Conservation (phyloP, 1,139 yeast species). For the Candida freyschussii region DNA sequence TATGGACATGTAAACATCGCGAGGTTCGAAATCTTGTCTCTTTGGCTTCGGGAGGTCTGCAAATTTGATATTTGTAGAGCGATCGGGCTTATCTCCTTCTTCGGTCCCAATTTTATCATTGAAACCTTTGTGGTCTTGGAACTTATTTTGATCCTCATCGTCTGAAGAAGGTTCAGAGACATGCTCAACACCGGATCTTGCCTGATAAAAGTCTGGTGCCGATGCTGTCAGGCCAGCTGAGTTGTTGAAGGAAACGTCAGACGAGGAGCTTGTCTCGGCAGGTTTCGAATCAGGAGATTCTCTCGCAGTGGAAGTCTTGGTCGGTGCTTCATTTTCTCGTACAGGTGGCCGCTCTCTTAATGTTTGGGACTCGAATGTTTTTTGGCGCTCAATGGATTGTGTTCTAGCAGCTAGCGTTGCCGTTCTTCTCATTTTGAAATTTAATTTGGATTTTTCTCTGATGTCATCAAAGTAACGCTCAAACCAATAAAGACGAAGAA, state of each 20-base stretch:
- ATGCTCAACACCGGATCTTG: conserved; percentile 5
- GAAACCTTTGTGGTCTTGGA: too few relatives aligned
- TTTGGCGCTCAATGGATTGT: conserved; percentile 21
- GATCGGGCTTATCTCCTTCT: background rate
- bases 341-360: background rate
- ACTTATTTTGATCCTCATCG: conserved; percentile 10
- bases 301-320: conserved; percentile 3
- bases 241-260: conserved; percentile 4
- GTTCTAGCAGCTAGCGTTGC: conserved; percentile 64
- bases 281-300: conserved; percentile 14
- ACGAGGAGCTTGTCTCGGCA: conserved; percentile 9
- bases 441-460: conserved; percentile 63
- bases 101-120: background rate
- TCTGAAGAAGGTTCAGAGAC: conserved; percentile 16
- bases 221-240: conserved; percentile 7
- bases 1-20: conserved; percentile 79
- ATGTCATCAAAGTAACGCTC: conserved; percentile 84
- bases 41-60: conserved; percentile 44
- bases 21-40: conserved; percentile 60
- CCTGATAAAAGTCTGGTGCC: conserved; percentile 3
- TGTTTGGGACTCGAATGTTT: conserved; percentile 14
- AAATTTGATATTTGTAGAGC: conserved; percentile 29
- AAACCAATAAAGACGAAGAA: conserved; percentile 84
- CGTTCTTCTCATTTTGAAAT: conserved; percentile 74
- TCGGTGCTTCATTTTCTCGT: background rate